Evolutionary conservation across 345 rosid species (phyloP), one percentile per base, ranked within the genome.

Genomic region (Alliaria petiolata): DNA sequence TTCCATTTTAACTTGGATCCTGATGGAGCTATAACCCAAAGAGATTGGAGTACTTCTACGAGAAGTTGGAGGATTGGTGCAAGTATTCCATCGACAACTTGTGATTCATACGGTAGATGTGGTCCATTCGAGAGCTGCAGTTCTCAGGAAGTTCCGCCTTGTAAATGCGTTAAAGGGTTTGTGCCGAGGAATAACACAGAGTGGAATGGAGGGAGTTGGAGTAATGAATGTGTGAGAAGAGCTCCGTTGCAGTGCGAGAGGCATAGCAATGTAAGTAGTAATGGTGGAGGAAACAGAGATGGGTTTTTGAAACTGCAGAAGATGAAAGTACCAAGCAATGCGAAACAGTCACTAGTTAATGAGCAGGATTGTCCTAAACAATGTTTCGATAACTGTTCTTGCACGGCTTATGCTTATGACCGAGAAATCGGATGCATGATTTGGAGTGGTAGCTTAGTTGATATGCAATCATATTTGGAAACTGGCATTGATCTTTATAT

Each of bases 81-180:
- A 5, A 1, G 1, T 10, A 0, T 17, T 44, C 76, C 79, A 4
- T 8, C 2, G 8, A 62, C 45, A 3, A 50, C 52, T 0, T 85
- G 90, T 59, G 87, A 81, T 60, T 8, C 76, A 15, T 89, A 84
- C 65, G 82, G 77, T 4, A 69, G 14, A 39, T 85, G 93, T 58
- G 91, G 91, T 33, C 40, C 42, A 25, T 84, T 58, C 45, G 91
- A 82, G 1, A 74, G 11, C 12, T 87, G 92, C 28, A n/a, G 70
- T 10, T 0, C 63, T 1, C 7, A 25, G 15, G 63, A 40, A 5
- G 46, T 67, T n/a, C 79, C 81, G 7, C 79, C 78, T 44, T 89
- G 96, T 62, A 80, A 76, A 39, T 89, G 92, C 44, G 28, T 84
- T 33, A 72, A 33, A 74, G 87, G 96, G 30, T 87, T 81, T 72